Base-by-base conservation (phyloP, 768 basidiomycete genomes). In the Pisolithus marmoratus region DNA sequence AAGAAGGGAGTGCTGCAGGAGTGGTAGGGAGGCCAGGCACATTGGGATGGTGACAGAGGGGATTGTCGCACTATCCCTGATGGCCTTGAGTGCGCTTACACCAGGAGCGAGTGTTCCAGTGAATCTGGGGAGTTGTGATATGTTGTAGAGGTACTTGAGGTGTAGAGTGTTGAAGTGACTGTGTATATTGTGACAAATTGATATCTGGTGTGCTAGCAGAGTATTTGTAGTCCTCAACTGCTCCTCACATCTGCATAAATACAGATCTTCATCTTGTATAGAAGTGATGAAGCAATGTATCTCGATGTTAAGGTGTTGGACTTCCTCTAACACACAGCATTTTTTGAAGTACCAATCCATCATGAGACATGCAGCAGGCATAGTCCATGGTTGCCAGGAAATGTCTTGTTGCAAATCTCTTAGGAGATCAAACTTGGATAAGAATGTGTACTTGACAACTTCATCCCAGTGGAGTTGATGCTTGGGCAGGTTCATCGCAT, bases 261-360 rank as follows among this genome's bases (percentile, higher is more conserved):
- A 49, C 4, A 6, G 34, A 23, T 49, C 48, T 37, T 49, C 34
- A 23, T 49, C 48, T 24, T 37, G 29, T 20, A 49, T 11, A 24
- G 6, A 49, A 19, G 48, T 49, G 31, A 49, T 31, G 26, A 23
- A 1, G 4, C 44, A 2, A 57, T 65, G 37, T 64, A 74, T 49
- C 70, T 67, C 50, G 66, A 69, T 44, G 61, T 1, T 52, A 9
- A 41, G 20, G 8, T 22, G 20, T 41, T 9, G 17, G 40, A 41
- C 20, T 22, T 41, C 40, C 9, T 41, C 40, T 22, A 9, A 20
- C 4, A n/a, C 40, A 41, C 9, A 9, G 20, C 40, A 41, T 20
- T n/a, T 19, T n/a, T 41, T 41, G 40, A 41, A 41, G 19, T 41
- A 41, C 19, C 9, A n/a, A 22, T 42, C 41, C 41, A 42, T 12